Evolutionary conservation across 441 rosid genomes (phyloP).

Genomic region (Manihot esculenta): DNA sequence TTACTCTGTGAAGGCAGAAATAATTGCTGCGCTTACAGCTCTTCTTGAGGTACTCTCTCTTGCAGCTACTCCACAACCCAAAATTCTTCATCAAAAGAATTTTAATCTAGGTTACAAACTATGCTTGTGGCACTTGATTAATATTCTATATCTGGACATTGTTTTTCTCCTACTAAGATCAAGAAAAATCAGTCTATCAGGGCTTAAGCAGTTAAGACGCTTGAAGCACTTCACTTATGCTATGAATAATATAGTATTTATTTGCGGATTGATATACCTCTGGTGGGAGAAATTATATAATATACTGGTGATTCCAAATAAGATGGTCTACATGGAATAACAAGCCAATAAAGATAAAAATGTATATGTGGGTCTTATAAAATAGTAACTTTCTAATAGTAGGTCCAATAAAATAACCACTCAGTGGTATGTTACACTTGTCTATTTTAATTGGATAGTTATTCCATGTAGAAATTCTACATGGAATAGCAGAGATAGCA

Average conservation of each 20-base stretch:
- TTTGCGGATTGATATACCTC: not conserved
- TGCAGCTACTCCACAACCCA: not conserved
- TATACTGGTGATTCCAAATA: too few relatives aligned
- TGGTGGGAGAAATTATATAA: too few relatives aligned
- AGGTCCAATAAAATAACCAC: too few relatives aligned
- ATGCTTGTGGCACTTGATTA: not conserved
- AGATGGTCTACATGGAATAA: too few relatives aligned
- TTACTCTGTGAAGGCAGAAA: slow-evolving; percentile 50
- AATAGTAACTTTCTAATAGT: too few relatives aligned
- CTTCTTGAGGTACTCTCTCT: slow-evolving; percentile 63
- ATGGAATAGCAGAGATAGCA: too few relatives aligned
- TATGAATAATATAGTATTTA: not conserved
- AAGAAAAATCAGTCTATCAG: not conserved
- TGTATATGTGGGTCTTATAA: too few relatives aligned
- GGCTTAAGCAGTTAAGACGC: not conserved
- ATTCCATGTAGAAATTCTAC: too few relatives aligned
- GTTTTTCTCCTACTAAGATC: not conserved
- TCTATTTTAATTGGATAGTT: too few relatives aligned
- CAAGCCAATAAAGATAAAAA: too few relatives aligned
- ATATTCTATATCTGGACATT: not conserved
- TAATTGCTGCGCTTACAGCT: slow-evolving; percentile 52
- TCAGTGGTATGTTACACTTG: too few relatives aligned
- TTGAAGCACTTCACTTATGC: not conserved
- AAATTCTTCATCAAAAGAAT: not conserved
- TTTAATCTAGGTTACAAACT: too few relatives aligned